Conservation (phyloP, 169 alveolate species). For the Plasmodium malariae region DNA sequence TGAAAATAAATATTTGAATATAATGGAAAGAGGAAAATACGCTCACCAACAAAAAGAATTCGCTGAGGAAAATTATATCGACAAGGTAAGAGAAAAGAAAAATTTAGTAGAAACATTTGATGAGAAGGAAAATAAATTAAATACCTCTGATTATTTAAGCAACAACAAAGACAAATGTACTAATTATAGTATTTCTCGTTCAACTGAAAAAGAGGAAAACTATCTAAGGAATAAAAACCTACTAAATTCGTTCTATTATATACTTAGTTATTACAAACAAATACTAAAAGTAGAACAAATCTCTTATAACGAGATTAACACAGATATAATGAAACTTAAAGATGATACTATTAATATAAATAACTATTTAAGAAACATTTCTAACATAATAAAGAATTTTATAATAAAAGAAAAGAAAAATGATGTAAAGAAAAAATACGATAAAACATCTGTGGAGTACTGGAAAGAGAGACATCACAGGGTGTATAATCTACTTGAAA, state of each 20-base stretch:
- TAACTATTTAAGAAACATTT: slow-evolving; percentile 51
- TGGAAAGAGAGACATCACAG: slow-evolving; percentile 69
- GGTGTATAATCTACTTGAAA: slow-evolving; percentile 39
- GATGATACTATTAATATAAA: slow-evolving; percentile 43
- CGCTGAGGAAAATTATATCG: not conserved
- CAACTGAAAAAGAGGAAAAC: slow-evolving; percentile 9
- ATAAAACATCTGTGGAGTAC: slow-evolving; percentile 53
- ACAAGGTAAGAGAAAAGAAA: not conserved
- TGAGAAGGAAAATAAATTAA: not conserved
- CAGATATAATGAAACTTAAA: slow-evolving; percentile 64
- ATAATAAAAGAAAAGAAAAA: slow-evolving; percentile 54
- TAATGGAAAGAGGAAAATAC: slow-evolving; percentile 49
- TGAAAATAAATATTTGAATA: slow-evolving; percentile 50
- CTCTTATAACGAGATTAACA: slow-evolving; percentile 33
- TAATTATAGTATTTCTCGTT: not conserved
- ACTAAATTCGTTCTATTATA: slow-evolving; percentile 32
- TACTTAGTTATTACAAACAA: slow-evolving; percentile 62
- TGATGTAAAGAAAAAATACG: slow-evolving; percentile 44
- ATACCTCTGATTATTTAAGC: not conserved
- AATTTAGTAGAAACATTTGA: not conserved
- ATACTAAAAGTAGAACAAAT: slow-evolving; percentile 64
- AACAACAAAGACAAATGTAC: not conserved
- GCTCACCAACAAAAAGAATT: not conserved
- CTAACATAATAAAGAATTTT: slow-evolving; percentile 40
- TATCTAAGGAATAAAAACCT: slow-evolving; percentile 20